phyloP scores from a whole-genome alignment of 306 rosid genomes.

The Heteromeles arbutifolia region DNA sequence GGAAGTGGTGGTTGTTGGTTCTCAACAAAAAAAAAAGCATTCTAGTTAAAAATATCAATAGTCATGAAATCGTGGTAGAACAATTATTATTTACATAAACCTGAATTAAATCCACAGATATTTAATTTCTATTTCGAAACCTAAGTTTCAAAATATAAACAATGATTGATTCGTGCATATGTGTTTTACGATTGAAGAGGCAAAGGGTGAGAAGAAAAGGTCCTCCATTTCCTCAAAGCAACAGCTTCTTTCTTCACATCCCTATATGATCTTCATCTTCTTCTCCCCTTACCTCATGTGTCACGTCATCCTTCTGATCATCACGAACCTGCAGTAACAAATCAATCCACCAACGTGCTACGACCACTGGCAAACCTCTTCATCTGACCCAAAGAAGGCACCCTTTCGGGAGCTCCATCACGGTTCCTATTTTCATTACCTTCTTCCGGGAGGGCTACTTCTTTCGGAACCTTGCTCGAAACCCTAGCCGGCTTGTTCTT shows the following conservation, averaged over 20 bases:
- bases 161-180: neutral
- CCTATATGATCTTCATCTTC: neutral
- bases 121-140: neutral
- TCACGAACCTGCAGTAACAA: neutral
- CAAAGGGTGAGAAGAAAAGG: neutral
- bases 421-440: neutral
- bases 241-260: neutral
- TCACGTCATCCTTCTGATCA: neutral
- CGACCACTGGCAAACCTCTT: slow-evolving; percentile 10
- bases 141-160: neutral
- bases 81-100: too few species aligned
- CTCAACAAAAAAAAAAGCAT: neutral
- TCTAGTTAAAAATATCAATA: neutral
- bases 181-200: slow-evolving; percentile 1
- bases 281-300: neutral
- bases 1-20: neutral
- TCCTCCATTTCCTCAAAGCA: neutral
- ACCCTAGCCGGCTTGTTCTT: slow-evolving; percentile 17
- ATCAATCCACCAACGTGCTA: slow-evolving; percentile 3
- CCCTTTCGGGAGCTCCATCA: neutral
- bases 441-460: neutral
- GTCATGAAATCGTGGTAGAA: neutral
- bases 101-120: neutral
- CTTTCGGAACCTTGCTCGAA: slow-evolving; percentile 6
- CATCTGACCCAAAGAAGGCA: slow-evolving; percentile 14